These are phyloP conservation scores for Lipomyces sp. DNA, from an alignment of 805 yeast species.

Conservation along the genomic window DNA sequence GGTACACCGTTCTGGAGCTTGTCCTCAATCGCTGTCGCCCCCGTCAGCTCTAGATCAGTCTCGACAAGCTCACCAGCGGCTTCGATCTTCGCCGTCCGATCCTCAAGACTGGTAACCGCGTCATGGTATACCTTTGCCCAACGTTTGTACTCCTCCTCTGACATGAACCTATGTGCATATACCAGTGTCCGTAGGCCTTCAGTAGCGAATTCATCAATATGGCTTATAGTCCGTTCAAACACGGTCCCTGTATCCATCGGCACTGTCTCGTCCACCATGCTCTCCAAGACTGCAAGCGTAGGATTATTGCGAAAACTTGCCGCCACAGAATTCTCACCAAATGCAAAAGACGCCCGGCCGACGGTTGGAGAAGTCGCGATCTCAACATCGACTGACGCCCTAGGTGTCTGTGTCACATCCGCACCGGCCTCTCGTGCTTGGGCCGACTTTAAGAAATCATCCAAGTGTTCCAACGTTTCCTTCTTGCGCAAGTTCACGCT, in stretches of 20 bases:
- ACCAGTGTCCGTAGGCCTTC: conserved; percentile 92
- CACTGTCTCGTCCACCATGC: conserved; percentile 55
- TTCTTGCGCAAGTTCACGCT: conserved; percentile 41
- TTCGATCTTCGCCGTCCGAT: conserved; percentile 71
- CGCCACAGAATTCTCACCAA: conserved; percentile 10
- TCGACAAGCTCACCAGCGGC: conserved; percentile 76
- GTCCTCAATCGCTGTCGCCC: conserved; percentile 98
- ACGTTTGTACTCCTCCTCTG: conserved; percentile 57
- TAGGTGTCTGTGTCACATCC: conserved; percentile 24
- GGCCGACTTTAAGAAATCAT: conserved; percentile 39
- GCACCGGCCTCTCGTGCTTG: conserved; percentile 41
- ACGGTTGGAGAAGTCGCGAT: conserved; percentile 16
- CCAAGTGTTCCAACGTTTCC: conserved; percentile 41
- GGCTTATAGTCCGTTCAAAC: conserved; percentile 82
- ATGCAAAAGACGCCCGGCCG: conserved; percentile 12
- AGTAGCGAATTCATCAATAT: conserved; percentile 90
- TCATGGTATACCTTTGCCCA: conserved; percentile 73
- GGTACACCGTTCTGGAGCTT: conserved; percentile 97
- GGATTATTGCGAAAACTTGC: conserved; percentile 9
- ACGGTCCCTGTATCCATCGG: conserved; percentile 75
- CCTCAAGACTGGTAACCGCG: conserved; percentile 75
- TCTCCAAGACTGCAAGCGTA: conserved; percentile 17
- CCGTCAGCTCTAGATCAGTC: conserved; percentile 66
- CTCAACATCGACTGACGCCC: conserved; percentile 29
- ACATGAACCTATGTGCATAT: conserved; percentile 78